phyloP scores from a whole-genome alignment of 768 basidiomycete species.

The Mycena leptocephala region DNA sequence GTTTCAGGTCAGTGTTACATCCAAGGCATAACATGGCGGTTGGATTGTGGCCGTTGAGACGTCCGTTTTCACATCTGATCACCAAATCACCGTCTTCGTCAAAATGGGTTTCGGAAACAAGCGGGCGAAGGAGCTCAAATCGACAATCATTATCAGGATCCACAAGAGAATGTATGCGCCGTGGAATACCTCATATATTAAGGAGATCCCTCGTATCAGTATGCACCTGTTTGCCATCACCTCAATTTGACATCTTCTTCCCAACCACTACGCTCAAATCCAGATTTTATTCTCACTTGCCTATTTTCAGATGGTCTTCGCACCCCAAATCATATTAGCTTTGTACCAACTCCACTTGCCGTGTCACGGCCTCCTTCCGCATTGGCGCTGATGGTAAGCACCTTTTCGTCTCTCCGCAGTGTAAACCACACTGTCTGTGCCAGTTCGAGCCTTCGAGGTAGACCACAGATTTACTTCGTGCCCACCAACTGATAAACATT shows the following conservation, averaged over 20 bases:
- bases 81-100: constrained; percentile 16
- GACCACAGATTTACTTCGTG: not conserved
- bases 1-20: constrained; percentile 19
- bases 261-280: not conserved
- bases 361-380: not conserved
- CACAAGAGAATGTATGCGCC: not conserved
- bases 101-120: constrained; percentile 16
- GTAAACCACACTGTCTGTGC: not conserved
- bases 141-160: constrained; percentile 30
- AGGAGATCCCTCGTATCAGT: no score
- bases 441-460: not conserved
- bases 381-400: not conserved
- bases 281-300: not conserved
- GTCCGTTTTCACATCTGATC: constrained; percentile 10
- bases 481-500: not conserved
- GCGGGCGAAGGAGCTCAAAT: constrained; percentile 21
- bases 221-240: no score
- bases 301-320: not conserved
- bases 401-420: not conserved
- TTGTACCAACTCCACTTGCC: not conserved
- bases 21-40: no score
- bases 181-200: no score
- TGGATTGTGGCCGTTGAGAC: no score
- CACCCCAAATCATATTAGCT: not conserved
- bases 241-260: not conserved